Evolutionary conservation across 2,329 filamentous ascomycete genomes (phyloP), one percentile per base, ranked within the genome.

Genomic region (Colletotrichum higginsianum): DNA sequence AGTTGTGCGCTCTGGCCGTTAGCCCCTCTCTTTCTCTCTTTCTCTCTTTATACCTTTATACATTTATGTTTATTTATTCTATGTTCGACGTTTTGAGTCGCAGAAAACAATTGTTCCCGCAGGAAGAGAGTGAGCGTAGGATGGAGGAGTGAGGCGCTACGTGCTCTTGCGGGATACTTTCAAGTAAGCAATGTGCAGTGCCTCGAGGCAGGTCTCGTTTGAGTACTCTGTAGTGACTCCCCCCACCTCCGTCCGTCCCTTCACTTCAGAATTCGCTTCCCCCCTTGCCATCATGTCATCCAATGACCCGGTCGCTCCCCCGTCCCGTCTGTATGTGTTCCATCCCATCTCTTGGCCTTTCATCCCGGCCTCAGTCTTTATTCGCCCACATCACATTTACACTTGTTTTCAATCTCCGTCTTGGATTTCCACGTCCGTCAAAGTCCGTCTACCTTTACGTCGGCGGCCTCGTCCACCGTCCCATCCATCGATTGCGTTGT

Each of bases 281-380:
- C 26, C 35, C 23, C 30, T 50, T 23, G 44, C 30, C 46, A 7
- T 42, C 46, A 49, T 52, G 30, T 49, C 60, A 42, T 61, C 56
- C 55, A 47, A 61, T 56, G 35, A 21, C 13, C 53, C 35, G 35
- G 35, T 38, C 53, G 18, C 35, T 47, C 40, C 49, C 46, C 46
- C 61, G 40, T 49, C 44, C 52, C 21, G 18, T 49, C 38, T 38
- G 9, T 42, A 56, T 16, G 21, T 50, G 55, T 46, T 57, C 63
- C 44, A 44, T 60, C 53, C 67, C 62, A 66, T 61, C 61, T 55
- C 18, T 38, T 9, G 35, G 44, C 57, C 46, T 47, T n/a, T 30
- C 35, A 38, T 56, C 57, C 46, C 30, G 30, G 49, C 26, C 44
- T 55, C 44, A 23, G 23, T 9, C 46, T 52, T 57, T 23, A 42